A percentile compares a stretch with the other conserved stretches of the same genome.
These are phyloP conservation scores for Tetrahymena elliotti DNA, from an alignment of 73 alveolate genomes.

Conservation along the genomic window DNA sequence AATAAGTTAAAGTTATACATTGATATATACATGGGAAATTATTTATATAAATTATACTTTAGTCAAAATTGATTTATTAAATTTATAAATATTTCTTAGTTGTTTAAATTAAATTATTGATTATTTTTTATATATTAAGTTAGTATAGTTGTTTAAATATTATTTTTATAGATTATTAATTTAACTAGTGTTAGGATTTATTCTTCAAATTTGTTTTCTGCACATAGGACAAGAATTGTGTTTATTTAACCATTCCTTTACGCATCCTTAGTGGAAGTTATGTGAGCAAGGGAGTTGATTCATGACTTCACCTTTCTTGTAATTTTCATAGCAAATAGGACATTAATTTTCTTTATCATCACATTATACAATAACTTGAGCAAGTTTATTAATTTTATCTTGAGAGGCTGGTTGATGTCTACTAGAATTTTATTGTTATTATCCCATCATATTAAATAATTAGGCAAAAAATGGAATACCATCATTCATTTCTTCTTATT, in stretches of 20 bases:
- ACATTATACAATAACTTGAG: not conserved
- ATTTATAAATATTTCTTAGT: no score
- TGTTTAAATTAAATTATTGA: no score
- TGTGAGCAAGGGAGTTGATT: slow-evolving; percentile 50
- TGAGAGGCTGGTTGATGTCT: not conserved
- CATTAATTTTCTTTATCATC: slow-evolving; percentile 10
- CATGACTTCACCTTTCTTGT: slow-evolving; percentile 20
- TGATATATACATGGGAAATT: not conserved
- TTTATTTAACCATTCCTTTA: slow-evolving; percentile 66
- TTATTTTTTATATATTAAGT: no score
- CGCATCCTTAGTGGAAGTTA: slow-evolving; percentile 51
- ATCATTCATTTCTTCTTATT: not conserved
- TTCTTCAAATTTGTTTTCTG: slow-evolving; percentile 19
- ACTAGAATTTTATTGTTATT: not conserved
- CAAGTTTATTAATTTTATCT: not conserved
- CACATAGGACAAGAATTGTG: slow-evolving; percentile 86
- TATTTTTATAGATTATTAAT: no score
- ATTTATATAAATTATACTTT: no score
- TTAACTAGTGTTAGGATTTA: no score
- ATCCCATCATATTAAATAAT: not conserved
- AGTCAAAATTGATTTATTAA: no score
- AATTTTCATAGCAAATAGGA: slow-evolving; percentile 44
- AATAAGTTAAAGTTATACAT: not conserved
- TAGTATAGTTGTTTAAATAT: no score
- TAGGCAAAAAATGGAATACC: not conserved